phyloP scores from a whole-genome alignment of 1,284 basidiomycete species.

The Trichosporon sp. region DNA sequence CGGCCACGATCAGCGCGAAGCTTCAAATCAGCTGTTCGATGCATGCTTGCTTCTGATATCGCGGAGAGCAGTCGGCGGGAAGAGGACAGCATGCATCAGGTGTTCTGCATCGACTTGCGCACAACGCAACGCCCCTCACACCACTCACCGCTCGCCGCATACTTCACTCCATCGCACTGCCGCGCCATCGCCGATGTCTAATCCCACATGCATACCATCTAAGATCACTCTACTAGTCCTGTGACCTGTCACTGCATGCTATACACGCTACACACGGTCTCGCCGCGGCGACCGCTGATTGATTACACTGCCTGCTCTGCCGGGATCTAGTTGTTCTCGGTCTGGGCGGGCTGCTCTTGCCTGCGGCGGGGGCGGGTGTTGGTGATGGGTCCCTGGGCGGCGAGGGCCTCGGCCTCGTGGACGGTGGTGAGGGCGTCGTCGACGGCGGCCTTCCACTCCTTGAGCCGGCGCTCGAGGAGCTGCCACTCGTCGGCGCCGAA shows the following conservation, averaged over 20 bases:
- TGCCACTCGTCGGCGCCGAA: slow-evolving; percentile 81
- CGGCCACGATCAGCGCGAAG: background rate
- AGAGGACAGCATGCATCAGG: background rate
- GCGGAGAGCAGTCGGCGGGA: background rate
- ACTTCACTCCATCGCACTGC: background rate
- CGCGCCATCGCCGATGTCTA: background rate
- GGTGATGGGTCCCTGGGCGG: slow-evolving; percentile 30
- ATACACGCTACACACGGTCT: slow-evolving; percentile 1
- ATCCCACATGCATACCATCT: slow-evolving; percentile 6
- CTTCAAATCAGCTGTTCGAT: background rate
- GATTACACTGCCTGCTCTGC: background rate
- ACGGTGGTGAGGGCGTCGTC: slow-evolving; percentile 41
- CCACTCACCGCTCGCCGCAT: background rate
- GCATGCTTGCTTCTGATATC: background rate
- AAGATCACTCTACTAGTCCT: slow-evolving; percentile 6
- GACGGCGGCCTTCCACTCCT: slow-evolving; percentile 65
- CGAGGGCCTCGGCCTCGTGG: slow-evolving; percentile 42
- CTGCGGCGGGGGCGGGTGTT: slow-evolving; percentile 23
- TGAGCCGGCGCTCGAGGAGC: slow-evolving; percentile 68
- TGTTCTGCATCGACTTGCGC: background rate
- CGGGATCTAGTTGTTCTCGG: background rate
- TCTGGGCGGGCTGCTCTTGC: slow-evolving; percentile 17
- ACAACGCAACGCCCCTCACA: too few species aligned
- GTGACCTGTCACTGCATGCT: slow-evolving; percentile 4
- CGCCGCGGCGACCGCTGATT: background rate